A percentile compares a stretch with the other conserved stretches of the same genome.
These are phyloP conservation scores for Tulasnella sp. DNA, from an alignment of 768 basidiomycete species.

Conservation along the genomic window DNA sequence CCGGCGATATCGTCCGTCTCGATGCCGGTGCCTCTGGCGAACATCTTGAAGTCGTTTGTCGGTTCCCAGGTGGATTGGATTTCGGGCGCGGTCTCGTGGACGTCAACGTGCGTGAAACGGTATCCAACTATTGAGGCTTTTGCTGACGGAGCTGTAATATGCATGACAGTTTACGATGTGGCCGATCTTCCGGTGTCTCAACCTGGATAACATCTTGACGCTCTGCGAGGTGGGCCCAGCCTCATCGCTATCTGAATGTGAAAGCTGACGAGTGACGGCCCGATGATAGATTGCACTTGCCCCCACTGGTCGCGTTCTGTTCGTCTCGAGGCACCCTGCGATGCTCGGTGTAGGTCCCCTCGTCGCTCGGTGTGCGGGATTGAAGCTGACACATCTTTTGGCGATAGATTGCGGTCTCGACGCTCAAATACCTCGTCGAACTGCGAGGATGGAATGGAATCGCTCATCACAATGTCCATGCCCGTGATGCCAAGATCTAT, in stretches of 20 bases:
- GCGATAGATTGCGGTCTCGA: slow-evolving; percentile 74
- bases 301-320: slow-evolving; percentile 79
- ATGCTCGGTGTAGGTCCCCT: slow-evolving; percentile 72
- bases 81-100: slow-evolving; percentile 88
- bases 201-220: slow-evolving; percentile 89
- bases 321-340: slow-evolving; percentile 83
- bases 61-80: slow-evolving; percentile 90
- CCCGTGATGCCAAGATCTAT: slow-evolving; percentile 86
- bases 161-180: slow-evolving; percentile 75
- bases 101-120: slow-evolving; percentile 51
- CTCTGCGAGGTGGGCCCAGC: slow-evolving; percentile 69
- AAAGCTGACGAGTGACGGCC: not conserved
- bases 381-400: slow-evolving; percentile 11
- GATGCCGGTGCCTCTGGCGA: slow-evolving; percentile 58
- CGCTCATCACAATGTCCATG: slow-evolving; percentile 74
- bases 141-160: not conserved
- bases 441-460: slow-evolving; percentile 91
- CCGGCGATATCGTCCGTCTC: slow-evolving; percentile 79
- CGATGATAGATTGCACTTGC: slow-evolving; percentile 67
- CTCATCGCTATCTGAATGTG: not conserved
- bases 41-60: slow-evolving; percentile 71
- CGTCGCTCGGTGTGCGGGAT: not conserved
- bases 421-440: slow-evolving; percentile 87
- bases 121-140: not conserved
- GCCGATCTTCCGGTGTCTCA: slow-evolving; percentile 90